Conservation (phyloP, 2,329 filamentous ascomycete genomes). For the Colletotrichum karsti region DNA sequence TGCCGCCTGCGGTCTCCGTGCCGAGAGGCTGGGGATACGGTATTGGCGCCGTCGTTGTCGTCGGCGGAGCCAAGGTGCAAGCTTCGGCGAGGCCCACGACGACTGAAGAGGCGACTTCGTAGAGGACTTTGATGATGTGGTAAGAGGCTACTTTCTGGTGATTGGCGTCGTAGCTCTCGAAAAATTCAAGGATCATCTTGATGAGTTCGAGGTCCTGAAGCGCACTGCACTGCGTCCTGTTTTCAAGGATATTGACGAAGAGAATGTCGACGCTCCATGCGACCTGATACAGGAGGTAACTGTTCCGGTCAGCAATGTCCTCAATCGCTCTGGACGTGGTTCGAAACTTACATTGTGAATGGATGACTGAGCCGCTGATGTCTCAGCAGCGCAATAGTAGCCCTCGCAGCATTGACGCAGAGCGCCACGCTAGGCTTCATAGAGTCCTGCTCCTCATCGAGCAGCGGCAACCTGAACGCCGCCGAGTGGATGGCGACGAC, state of each 20-base stretch:
- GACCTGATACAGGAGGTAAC: constrained; percentile 14
- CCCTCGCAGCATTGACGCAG: constrained; percentile 15
- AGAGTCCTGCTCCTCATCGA: constrained; percentile 19
- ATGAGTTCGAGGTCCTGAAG: constrained; percentile 23
- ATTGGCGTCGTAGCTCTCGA: constrained; percentile 14
- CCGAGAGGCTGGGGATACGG: neutral
- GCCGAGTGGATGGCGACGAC: constrained; percentile 21
- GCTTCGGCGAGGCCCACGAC: constrained; percentile 19
- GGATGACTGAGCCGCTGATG: constrained; percentile 16
- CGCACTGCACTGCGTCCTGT: constrained; percentile 3
- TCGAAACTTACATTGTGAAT: neutral
- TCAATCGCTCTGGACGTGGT: too few relatives aligned
- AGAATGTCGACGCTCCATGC: constrained; percentile 27
- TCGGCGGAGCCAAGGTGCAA: constrained; percentile 7
- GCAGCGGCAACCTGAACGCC: constrained; percentile 11
- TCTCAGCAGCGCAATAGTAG: constrained; percentile 16
- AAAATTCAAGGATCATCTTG: constrained; percentile 17
- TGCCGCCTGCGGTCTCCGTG: neutral
- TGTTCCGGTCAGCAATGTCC: neutral
- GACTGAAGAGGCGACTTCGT: constrained; percentile 16
- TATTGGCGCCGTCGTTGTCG: neutral
- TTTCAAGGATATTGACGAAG: constrained; percentile 23
- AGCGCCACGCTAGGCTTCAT: constrained; percentile 10
- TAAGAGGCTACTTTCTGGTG: constrained; percentile 11
- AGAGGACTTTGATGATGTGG: constrained; percentile 14